Base-by-base conservation (phyloP, 2,329 filamentous ascomycete species). In the Phaeomoniella chlamydospora region DNA sequence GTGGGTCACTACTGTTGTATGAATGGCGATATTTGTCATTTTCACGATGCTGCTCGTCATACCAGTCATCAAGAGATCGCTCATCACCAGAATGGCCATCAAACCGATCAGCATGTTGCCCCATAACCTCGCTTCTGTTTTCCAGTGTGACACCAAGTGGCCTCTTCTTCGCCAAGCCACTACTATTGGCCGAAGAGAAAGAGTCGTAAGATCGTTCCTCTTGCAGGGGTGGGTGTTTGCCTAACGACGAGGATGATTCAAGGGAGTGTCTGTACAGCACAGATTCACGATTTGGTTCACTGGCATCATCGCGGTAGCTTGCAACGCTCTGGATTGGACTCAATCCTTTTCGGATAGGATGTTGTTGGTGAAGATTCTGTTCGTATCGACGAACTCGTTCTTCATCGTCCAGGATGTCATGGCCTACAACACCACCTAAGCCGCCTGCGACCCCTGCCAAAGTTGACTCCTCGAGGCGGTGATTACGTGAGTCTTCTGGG, bases 271-370 rank as follows among this genome's bases (percentile, higher is more conserved):
- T 68, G 18, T 70, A 59, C 39, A 47, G 44, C 10, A 65, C 59
- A 1, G 74, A 73, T 39, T 77, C 68, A 34, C 71, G 71, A 47
- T 70, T 72, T 19, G 67, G 67, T 41, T 77, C 70, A 47, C 33
- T 75, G 74, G 48, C 86, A 26, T 26, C 22, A 6, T 26, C 22
- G 77, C 3, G 79, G 49, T 86, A 88, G 42, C 87, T 90, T 9
- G 85, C 88, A 12, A 94, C 83, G 48, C 87, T 94, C 46, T 90
- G 87, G 40, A 93, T 87, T 0, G 88, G 88, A 51, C 87, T 94
- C 34, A 92, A 60, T 9, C 77, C 79, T 30, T 82, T 78, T 36
- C 74, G 70, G 45, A 80, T 74, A 9, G 74, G 68, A 46, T 77
- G 70, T 43, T 82, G 78, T 14, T 45, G 42, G 1, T 78, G 72